phyloP scores from a whole-genome alignment of 2,329 filamentous ascomycete genomes.

The Cladophialophora carrionii region DNA sequence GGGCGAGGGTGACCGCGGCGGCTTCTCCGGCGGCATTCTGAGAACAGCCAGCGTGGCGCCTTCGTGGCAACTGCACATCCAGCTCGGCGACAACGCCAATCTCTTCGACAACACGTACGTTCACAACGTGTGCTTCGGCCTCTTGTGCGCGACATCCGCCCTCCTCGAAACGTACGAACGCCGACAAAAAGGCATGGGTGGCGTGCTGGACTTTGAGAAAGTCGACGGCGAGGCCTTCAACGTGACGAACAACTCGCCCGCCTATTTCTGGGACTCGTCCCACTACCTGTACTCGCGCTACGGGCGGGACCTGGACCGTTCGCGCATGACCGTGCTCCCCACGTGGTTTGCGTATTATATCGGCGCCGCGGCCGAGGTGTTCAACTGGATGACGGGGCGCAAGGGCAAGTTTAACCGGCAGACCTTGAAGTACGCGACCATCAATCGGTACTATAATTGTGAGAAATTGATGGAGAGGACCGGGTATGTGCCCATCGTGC shows the following conservation, averaged over 20 bases:
- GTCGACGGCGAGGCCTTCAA: slow-evolving; percentile 87
- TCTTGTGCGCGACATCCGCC: slow-evolving; percentile 76
- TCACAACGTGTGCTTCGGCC: slow-evolving; percentile 72
- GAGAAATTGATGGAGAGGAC: slow-evolving; percentile 53
- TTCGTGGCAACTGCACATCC: slow-evolving; percentile 68
- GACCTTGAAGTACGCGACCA: slow-evolving; percentile 53
- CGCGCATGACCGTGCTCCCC: slow-evolving; percentile 48
- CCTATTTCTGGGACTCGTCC: slow-evolving; percentile 90
- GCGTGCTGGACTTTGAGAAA: slow-evolving; percentile 70
- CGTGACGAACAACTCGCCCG: slow-evolving; percentile 83
- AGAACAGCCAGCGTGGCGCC: slow-evolving; percentile 65
- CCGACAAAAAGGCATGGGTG: slow-evolving; percentile 53
- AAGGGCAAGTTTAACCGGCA: slow-evolving; percentile 52
- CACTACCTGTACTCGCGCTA: slow-evolving; percentile 71
- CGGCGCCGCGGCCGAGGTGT: slow-evolving; percentile 49
- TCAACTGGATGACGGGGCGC: slow-evolving; percentile 50
- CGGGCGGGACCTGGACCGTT: slow-evolving; percentile 49
- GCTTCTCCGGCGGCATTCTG: slow-evolving; percentile 73
- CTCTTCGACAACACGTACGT: slow-evolving; percentile 74
- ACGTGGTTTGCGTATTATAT: slow-evolving; percentile 47
- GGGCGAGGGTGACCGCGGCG: slow-evolving; percentile 77
- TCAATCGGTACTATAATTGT: slow-evolving; percentile 54
- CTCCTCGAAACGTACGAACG: slow-evolving; percentile 64
- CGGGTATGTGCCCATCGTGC: slow-evolving; percentile 51
- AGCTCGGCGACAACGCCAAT: slow-evolving; percentile 75